Percentiles rank a stretch among this genome's conserved stretches.
Evolutionary conservation across 202 grass and related monocot genomes (phyloP).

Genomic region (Carex arenaria): DNA sequence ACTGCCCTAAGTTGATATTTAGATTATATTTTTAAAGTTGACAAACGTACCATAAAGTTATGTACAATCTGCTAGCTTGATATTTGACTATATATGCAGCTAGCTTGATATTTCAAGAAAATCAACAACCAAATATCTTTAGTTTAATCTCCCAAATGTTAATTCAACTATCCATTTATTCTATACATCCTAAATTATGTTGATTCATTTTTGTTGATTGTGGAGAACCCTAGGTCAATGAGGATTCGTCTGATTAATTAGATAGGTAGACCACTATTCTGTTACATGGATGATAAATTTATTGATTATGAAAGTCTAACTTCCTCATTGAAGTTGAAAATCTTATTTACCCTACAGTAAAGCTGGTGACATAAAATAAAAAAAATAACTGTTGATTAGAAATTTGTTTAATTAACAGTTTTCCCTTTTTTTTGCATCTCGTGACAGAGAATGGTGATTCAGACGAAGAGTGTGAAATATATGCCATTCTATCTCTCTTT

Average conservation of each 20-base stretch:
- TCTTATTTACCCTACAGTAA: neutral
- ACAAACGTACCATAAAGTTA: neutral
- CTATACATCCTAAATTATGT: too few relatives aligned
- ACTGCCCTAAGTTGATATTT: neutral
- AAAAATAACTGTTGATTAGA: neutral
- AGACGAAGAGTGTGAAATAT: constrained; percentile 64
- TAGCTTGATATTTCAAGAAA: too few relatives aligned
- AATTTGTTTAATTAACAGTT: neutral
- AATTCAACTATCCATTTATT: too few relatives aligned
- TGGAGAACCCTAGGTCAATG: too few relatives aligned
- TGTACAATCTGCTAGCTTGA: neutral
- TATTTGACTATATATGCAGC: neutral
- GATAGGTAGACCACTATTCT: too few relatives aligned
- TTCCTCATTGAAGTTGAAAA: neutral
- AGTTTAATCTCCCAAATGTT: too few relatives aligned
- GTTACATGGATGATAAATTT: too few relatives aligned
- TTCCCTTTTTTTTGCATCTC: neutral
- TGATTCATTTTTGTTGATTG: too few relatives aligned
- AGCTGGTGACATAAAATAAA: neutral
- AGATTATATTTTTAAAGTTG: neutral
- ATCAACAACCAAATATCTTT: too few relatives aligned
- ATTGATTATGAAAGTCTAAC: neutral
- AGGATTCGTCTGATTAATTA: too few relatives aligned
- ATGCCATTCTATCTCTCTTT: constrained; percentile 63
- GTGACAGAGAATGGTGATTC: constrained; percentile 46